These are phyloP conservation scores for Amphicarpaea edgeworthii DNA, from an alignment of 306 rosid species.

Conservation along the genomic window DNA sequence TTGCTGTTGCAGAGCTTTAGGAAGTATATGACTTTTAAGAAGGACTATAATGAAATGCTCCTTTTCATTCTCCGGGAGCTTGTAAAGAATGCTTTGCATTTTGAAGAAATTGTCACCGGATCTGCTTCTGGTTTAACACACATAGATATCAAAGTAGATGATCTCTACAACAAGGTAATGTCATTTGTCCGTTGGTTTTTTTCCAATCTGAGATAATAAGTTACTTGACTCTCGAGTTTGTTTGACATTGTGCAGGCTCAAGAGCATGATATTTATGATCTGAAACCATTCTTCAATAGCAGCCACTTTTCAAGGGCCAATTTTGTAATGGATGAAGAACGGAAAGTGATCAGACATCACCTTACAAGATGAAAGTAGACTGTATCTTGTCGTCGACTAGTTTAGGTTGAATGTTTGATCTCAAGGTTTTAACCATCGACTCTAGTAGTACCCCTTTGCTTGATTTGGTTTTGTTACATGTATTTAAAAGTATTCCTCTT, in stretches of 20 bases:
- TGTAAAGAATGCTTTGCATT: constrained; percentile 81
- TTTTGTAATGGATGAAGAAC: constrained; percentile 71
- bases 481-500: background rate
- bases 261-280: constrained; percentile 87
- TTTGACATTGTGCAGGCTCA: constrained; percentile 72
- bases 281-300: constrained; percentile 84
- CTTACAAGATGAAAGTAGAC: constrained; percentile 56
- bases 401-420: background rate
- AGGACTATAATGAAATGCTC: constrained; percentile 82
- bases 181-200: constrained; percentile 1
- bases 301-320: constrained; percentile 67
- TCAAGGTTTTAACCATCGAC: background rate
- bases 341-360: constrained; percentile 70
- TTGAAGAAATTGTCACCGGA: constrained; percentile 80
- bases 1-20: constrained; percentile 79
- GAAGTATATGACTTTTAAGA: constrained; percentile 91
- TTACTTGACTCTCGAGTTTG: constrained; percentile 37
- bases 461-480: background rate
- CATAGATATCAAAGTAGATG: constrained; percentile 77
- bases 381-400: background rate
- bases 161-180: constrained; percentile 73
- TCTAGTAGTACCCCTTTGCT: background rate
- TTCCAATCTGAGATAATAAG: constrained; percentile 2
- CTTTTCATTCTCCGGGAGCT: constrained; percentile 81
- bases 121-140: constrained; percentile 67